Percentiles rank a stretch among this genome's conserved stretches.
Conservation (phyloP, 2,329 filamentous ascomycete species). For the Alternaria arborescens region DNA sequence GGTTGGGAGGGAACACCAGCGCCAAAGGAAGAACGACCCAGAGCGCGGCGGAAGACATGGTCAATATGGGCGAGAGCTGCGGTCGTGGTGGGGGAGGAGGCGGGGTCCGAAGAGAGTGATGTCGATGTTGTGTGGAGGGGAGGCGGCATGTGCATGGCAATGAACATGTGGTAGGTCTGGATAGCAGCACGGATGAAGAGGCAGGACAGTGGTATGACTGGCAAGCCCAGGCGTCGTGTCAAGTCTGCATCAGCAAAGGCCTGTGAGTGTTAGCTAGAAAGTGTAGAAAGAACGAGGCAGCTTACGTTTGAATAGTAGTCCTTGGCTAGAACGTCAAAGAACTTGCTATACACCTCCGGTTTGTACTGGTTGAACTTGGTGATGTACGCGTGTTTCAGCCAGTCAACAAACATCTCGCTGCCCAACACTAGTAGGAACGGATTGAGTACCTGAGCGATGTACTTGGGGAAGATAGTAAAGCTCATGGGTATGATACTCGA, state of each 20-base stretch:
- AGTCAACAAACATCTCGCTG: constrained; percentile 96
- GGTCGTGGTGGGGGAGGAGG: constrained; percentile 73
- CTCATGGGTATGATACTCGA: constrained; percentile 85
- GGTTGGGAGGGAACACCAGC: constrained; percentile 43
- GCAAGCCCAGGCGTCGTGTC: constrained; percentile 86
- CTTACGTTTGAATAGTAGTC: constrained; percentile 95
- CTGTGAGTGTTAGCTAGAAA: constrained; percentile 51
- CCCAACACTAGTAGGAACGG: constrained; percentile 94
- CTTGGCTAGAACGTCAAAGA: constrained; percentile 92
- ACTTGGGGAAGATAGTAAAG: constrained; percentile 87
- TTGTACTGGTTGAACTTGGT: constrained; percentile 99
- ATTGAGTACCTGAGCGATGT: constrained; percentile 87
- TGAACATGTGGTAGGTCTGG: constrained; percentile 98
- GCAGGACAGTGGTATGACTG: constrained; percentile 90
- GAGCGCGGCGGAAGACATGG: constrained; percentile 76
- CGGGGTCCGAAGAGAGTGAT: constrained; percentile 67
- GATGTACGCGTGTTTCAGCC: constrained; percentile 97
- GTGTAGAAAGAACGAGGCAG: not conserved
- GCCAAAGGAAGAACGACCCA: constrained; percentile 75
- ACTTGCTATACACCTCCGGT: constrained; percentile 85
- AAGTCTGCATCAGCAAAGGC: constrained; percentile 91
- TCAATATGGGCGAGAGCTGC: constrained; percentile 83
- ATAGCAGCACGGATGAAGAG: constrained; percentile 94
- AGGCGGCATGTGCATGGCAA: constrained; percentile 83
- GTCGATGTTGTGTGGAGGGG: constrained; percentile 74